phyloP scores from a whole-genome alignment of 305 asterid species.

The Withania somnifera region DNA sequence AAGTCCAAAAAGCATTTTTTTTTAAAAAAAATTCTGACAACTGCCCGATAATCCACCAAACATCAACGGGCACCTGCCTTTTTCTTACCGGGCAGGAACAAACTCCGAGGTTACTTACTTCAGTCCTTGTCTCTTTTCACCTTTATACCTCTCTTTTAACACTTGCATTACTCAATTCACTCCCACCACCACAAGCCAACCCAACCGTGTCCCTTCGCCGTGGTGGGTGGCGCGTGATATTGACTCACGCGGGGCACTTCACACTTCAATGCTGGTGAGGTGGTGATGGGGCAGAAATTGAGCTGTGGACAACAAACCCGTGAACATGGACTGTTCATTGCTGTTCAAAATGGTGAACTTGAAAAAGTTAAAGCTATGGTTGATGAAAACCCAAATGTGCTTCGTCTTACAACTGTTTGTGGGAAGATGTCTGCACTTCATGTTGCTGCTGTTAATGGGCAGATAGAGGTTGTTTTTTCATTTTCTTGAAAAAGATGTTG shows the following conservation, averaged over 20 bases:
- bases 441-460: conserved; percentile 67
- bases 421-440: conserved; percentile 54
- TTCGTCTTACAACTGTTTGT: conserved; percentile 16
- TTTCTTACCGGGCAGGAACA: conserved; percentile 35
- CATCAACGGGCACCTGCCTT: conserved; percentile 27
- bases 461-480: conserved; percentile 41
- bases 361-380: conserved; percentile 42
- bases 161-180: background rate
- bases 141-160: background rate
- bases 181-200: background rate
- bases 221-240: conserved; percentile 52
- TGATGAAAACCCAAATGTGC: conserved; percentile 35
- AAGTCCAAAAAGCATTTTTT: conserved; percentile 16
- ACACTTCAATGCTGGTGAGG: conserved; percentile 1
- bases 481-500: background rate
- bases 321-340: conserved; percentile 40
- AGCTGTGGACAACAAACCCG: conserved; percentile 41
- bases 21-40: background rate
- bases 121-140: background rate
- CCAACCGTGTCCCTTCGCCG: conserved; percentile 20
- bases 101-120: conserved; percentile 27
- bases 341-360: conserved; percentile 65
- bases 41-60: conserved; percentile 31
- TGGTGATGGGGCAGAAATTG: conserved; percentile 55
- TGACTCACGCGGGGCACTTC: background rate